A percentile compares a stretch with the other conserved stretches of the same genome.
Conservation (phyloP, 495 filamentous ascomycete genomes). For the Penicillium paradoxum region DNA sequence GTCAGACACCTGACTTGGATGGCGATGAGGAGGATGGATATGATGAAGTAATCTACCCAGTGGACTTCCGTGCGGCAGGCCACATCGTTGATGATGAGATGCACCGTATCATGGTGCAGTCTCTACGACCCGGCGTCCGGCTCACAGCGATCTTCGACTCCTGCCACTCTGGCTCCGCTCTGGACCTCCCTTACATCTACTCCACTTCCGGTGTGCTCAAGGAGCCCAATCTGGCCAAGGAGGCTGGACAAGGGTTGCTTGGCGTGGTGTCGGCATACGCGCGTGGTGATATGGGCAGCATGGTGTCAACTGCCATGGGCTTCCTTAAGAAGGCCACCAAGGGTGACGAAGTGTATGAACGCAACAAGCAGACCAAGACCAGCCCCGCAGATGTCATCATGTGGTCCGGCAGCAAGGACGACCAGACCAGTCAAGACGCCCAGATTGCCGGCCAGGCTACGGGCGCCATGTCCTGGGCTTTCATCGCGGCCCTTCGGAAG, state of each 20-base stretch:
- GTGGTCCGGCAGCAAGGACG: conserved; percentile 95
- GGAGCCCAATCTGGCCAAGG: conserved; percentile 96
- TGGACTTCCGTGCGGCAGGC: conserved; percentile 83
- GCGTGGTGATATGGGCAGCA: conserved; percentile 80
- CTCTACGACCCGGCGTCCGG: conserved; percentile 76
- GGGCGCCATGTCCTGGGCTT: conserved; percentile 97
- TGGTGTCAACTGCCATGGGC: conserved; percentile 73
- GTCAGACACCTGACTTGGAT: conserved; percentile 92
- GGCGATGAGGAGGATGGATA: conserved; percentile 94
- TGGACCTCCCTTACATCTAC: conserved; percentile 97
- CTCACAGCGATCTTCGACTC: conserved; percentile 98
- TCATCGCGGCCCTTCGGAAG: conserved; percentile 90
- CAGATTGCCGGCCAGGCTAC: conserved; percentile 77
- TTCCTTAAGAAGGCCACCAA: conserved; percentile 90
- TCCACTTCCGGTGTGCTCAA: conserved; percentile 93
- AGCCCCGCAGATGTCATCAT: conserved; percentile 94
- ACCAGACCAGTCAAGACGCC: conserved; percentile 74
- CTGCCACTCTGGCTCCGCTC: conserved; percentile 94
- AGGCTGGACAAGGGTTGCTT: conserved; percentile 89
- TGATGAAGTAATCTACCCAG: conserved; percentile 97
- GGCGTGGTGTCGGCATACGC: conserved; percentile 85
- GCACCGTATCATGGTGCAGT: conserved; percentile 92
- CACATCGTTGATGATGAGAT: conserved; percentile 99
- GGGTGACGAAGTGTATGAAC: conserved; percentile 76
- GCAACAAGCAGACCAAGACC: conserved; percentile 82